phyloP scores from a whole-genome alignment of 1,284 basidiomycete genomes.

The Boletus semigastroideus region DNA sequence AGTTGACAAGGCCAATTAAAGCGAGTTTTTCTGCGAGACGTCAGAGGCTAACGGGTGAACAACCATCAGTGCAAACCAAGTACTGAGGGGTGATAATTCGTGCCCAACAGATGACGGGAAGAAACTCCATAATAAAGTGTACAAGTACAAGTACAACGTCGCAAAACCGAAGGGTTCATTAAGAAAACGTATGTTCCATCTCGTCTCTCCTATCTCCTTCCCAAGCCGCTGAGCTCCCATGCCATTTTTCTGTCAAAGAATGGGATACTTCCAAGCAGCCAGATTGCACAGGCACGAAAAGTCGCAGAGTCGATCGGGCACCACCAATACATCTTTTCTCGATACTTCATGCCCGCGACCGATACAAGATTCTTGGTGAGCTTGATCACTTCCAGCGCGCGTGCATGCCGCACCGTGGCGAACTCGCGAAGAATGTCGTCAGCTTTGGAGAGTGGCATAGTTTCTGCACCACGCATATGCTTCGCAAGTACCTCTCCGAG shows the following conservation, averaged over 20 bases:
- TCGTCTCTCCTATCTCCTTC: slow-evolving; percentile 9
- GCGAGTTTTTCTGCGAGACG: no score
- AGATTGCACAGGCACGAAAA: slow-evolving; percentile 19
- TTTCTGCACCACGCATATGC: slow-evolving; percentile 19
- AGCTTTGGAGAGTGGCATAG: slow-evolving; percentile 12
- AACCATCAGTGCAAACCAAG: no score
- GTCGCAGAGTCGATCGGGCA: slow-evolving; percentile 18
- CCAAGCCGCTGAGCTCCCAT: slow-evolving; percentile 30
- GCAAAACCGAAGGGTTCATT: no score
- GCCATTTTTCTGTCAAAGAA: slow-evolving; percentile 16
- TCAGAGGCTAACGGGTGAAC: no score
- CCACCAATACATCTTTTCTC: slow-evolving; percentile 18
- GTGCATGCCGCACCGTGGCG: slow-evolving; percentile 15
- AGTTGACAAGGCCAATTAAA: no score
- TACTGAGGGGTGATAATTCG: no score
- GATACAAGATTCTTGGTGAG: slow-evolving; percentile 23
- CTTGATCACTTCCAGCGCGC: slow-evolving; percentile 24
- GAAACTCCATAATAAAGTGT: no score
- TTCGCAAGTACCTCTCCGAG: slow-evolving; percentile 30
- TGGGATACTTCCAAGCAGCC: slow-evolving; percentile 16
- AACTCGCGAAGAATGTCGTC: slow-evolving; percentile 23
- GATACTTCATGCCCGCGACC: slow-evolving; percentile 11
- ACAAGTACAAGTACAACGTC: no score
- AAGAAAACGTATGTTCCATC: no score
- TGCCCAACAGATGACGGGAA: no score